phyloP scores from a whole-genome alignment of 192 early-diverging fungal genomes.

The Coemansia sp. region DNA sequence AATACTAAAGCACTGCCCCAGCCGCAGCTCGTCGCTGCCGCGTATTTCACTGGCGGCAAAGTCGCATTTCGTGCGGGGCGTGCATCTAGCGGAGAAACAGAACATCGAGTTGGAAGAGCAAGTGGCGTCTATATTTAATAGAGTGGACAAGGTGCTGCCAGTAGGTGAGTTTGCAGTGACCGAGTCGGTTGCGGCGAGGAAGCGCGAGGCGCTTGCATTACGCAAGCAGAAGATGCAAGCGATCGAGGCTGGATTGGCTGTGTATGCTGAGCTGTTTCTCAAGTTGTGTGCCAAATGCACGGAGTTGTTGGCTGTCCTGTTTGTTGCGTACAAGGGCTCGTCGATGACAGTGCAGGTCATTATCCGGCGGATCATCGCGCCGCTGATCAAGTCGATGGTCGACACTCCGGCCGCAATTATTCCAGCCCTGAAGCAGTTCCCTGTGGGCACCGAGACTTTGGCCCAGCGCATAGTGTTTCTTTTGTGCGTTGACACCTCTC shows the following conservation, averaged over 20 bases:
- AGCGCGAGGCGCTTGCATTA: slow-evolving; percentile 11
- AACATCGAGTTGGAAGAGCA: neutral
- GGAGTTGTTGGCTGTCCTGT: slow-evolving; percentile 22
- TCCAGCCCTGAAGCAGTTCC: slow-evolving; percentile 31
- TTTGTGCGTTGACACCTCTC: slow-evolving; percentile 18
- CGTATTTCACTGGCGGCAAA: neutral
- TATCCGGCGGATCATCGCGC: slow-evolving; percentile 30
- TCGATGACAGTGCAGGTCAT: slow-evolving; percentile 17
- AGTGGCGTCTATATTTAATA: neutral
- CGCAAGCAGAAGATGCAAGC: slow-evolving; percentile 20
- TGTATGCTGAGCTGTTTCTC: slow-evolving; percentile 34
- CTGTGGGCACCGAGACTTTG: slow-evolving; percentile 31
- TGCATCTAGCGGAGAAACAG: neutral
- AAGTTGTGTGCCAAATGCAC: slow-evolving; percentile 45
- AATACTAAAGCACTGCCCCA: slow-evolving; percentile 37
- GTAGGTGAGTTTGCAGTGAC: neutral
- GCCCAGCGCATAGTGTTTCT: slow-evolving; percentile 30
- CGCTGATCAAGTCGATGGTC: slow-evolving; percentile 35
- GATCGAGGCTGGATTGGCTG: slow-evolving; percentile 23
- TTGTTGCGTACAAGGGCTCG: slow-evolving; percentile 17
- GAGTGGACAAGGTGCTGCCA: neutral
- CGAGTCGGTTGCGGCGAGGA: slow-evolving; percentile 11
- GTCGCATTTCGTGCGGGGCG: neutral
- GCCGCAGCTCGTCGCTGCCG: neutral
- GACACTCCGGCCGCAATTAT: slow-evolving; percentile 23